Base-by-base conservation (phyloP, 345 rosid genomes). In the Leavenworthia alabamica region DNA sequence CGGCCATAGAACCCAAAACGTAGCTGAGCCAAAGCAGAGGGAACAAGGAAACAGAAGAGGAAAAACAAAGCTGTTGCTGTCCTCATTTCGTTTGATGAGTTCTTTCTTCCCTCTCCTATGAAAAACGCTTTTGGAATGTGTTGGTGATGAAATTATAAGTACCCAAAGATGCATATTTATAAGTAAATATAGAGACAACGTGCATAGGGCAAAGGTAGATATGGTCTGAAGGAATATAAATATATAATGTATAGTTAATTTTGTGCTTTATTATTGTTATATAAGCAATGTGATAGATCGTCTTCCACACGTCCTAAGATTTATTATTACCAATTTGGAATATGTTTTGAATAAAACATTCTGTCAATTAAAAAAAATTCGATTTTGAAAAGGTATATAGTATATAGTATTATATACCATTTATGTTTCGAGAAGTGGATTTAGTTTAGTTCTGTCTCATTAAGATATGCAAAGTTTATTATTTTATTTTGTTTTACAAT, bases 1-100 rank as follows among this genome's bases (percentile, higher is more conserved):
- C 75, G 32, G 48, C 47, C 60, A 64, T 86, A 85, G 67, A 83
- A 90, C 0, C 86, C 88, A 4, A 72, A 70, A 32, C 51, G 76
- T 0, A 90, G 60, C 16, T 80, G 71, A 1, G 81, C 93, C n/a
- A 78, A 66, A 64, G 73, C 24, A 59, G 59, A 7, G 45, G 84
- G 58, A 78, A 41, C 63, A 71, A 17, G 10, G 39, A 66, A 49
- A 13, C 71, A 14, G 43, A 73, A 39, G 4, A 77, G 44, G 27
- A 71, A n/a, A 53, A 71, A 56, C 13, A 61, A 59, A 46, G 70
- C 62, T 62, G 39, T 37, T 42, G 48, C 31, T 40, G 64, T 1
- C 58, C 11, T 70, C 70, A 70, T 70, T 16, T 53, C 0, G 31
- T 14, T 15, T 28, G 37, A 22, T 67, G 28, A 50, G 15, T 53